A percentile compares a stretch with the other conserved stretches of the same genome.
phyloP scores from a whole-genome alignment of 305 asterid species.

The Fraxinus ornus region DNA sequence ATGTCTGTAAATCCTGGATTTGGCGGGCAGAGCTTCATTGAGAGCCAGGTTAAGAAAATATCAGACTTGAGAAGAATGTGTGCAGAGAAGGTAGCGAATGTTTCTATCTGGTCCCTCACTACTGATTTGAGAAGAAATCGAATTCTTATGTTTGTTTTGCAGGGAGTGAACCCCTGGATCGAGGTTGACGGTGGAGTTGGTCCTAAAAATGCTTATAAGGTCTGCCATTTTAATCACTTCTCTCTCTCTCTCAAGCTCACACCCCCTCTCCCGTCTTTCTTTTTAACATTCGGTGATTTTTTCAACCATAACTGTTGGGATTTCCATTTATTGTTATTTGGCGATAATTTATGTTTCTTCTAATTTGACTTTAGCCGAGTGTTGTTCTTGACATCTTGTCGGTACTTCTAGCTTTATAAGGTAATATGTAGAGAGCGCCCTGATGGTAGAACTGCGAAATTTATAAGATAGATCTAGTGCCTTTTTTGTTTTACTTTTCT shows the following conservation, averaged over 20 bases:
- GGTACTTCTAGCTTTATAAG: neutral
- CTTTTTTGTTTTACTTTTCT: neutral
- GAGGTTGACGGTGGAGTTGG: conserved; percentile 97
- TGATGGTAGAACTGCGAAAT: neutral
- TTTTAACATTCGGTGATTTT: neutral
- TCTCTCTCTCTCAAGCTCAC: neutral
- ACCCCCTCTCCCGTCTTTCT: neutral
- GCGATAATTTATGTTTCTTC: neutral
- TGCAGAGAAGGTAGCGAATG: conserved; percentile 66
- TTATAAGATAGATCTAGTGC: neutral
- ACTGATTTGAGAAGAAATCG: conserved; percentile 20
- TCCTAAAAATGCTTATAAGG: conserved; percentile 96
- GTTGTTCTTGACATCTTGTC: neutral
- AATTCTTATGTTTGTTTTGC: conserved; percentile 31
- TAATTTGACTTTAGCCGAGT: neutral
- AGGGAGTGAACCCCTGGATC: conserved; percentile 99
- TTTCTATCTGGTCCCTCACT: conserved; percentile 8
- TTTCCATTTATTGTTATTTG: neutral
- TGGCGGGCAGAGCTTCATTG: conserved; percentile 99
- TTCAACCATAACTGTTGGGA: neutral
- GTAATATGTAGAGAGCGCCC: neutral
- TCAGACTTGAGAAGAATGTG: conserved; percentile 83
- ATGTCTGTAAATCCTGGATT: conserved; percentile 99
- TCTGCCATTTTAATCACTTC: conserved; percentile 12
- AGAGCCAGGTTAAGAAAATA: conserved; percentile 98